phyloP scores from a whole-genome alignment of 305 asterid genomes.

The Lippia alba region DNA sequence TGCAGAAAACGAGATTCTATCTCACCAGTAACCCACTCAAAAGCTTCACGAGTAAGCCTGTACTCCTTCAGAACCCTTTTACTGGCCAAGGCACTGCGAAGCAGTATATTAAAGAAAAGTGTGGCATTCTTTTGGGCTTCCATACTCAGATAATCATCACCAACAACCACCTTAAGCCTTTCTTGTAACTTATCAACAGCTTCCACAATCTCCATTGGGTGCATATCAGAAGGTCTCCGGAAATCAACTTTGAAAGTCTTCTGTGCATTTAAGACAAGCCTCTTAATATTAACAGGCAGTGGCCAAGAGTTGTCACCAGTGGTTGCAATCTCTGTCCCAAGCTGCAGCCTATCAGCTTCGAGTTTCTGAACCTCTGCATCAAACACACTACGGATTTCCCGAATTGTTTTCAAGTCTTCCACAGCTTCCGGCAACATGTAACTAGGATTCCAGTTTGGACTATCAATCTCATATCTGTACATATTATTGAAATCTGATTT shows the following conservation, averaged over 20 bases:
- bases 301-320: slow-evolving; percentile 96
- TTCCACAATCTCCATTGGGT: slow-evolving; percentile 99
- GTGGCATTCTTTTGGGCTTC: slow-evolving; percentile 99
- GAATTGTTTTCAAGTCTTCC: slow-evolving; percentile 87
- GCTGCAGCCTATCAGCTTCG: slow-evolving; percentile 85
- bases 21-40: slow-evolving; percentile 99
- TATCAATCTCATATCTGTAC: slow-evolving; percentile 88
- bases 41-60: slow-evolving; percentile 92
- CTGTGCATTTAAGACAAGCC: slow-evolving; percentile 92
- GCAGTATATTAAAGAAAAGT: slow-evolving; percentile 91
- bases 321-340: slow-evolving; percentile 92
- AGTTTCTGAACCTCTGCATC: slow-evolving; percentile 98
- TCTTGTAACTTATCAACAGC: slow-evolving; percentile 98
- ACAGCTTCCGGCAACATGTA: slow-evolving; percentile 88
- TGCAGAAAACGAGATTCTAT: slow-evolving; percentile 95
- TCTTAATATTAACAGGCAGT: slow-evolving; percentile 87
- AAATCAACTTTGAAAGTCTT: slow-evolving; percentile 96
- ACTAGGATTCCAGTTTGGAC: slow-evolving; percentile 81
- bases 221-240: slow-evolving; percentile 96
- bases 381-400: slow-evolving; percentile 94
- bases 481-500: slow-evolving; percentile 65
- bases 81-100: slow-evolving; percentile 97
- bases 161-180: slow-evolving; percentile 94
- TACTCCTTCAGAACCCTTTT: slow-evolving; percentile 94
- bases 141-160: slow-evolving; percentile 95